Conservation (phyloP, 805 yeast genomes). For the Pichia cephalocereana region DNA sequence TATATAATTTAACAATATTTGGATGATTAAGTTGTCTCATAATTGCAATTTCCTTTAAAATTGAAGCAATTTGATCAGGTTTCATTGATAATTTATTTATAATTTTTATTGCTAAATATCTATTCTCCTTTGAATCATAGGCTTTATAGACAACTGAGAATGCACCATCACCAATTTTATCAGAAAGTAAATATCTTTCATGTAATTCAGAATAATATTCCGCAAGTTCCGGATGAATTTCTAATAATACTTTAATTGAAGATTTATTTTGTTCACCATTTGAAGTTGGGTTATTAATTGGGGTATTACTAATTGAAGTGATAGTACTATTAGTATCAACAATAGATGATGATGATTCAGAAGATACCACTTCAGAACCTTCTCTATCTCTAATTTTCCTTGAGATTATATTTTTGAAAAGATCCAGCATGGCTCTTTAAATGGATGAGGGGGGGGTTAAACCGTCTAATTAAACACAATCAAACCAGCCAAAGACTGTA, state of each 20-base stretch:
- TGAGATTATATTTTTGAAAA: slow-evolving; percentile 21
- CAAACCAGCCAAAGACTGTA: not conserved
- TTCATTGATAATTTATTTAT: slow-evolving; percentile 54
- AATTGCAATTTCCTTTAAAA: slow-evolving; percentile 63
- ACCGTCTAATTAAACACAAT: too few species aligned
- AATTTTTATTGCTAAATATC: slow-evolving; percentile 62
- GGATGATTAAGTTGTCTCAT: slow-evolving; percentile 58
- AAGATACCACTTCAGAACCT: not conserved
- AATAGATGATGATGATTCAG: not conserved
- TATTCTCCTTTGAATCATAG: slow-evolving; percentile 32
- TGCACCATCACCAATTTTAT: slow-evolving; percentile 73
- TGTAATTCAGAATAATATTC: slow-evolving; percentile 22
- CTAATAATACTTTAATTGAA: slow-evolving; percentile 2
- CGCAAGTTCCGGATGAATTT: slow-evolving; percentile 10
- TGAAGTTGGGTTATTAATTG: not conserved
- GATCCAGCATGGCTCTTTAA: slow-evolving; percentile 16
- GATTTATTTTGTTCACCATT: not conserved
- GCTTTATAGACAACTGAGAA: slow-evolving; percentile 82
- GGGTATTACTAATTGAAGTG: too few species aligned
- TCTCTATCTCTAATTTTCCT: slow-evolving; percentile 7
- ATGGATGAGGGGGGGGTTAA: too few species aligned
- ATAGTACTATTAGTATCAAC: too few species aligned
- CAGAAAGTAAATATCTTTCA: slow-evolving; percentile 19
- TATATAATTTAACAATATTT: slow-evolving; percentile 49
- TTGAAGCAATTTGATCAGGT: slow-evolving; percentile 42